A percentile compares a stretch with the other conserved stretches of the same genome.
Evolutionary conservation across 495 filamentous ascomycete genomes (phyloP).

Genomic region (Penicillium taxi): DNA sequence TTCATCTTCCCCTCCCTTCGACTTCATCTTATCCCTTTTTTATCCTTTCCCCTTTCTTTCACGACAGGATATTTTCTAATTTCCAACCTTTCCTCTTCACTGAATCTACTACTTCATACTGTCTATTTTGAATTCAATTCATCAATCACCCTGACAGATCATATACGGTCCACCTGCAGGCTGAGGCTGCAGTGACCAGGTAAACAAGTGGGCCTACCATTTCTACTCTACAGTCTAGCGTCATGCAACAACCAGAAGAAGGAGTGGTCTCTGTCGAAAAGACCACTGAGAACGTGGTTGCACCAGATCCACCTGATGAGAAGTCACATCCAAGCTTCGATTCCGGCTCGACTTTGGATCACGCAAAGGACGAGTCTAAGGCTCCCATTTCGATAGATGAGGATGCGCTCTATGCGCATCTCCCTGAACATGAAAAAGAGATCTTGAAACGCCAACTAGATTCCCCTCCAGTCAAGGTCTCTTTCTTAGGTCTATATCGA

Average conservation of each 20-base stretch:
- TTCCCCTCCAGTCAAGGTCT: conserved; percentile 56
- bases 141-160: too few relatives aligned
- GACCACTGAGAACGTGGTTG: conserved; percentile 7
- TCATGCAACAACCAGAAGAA: conserved; percentile 22
- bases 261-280: conserved; percentile 14
- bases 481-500: conserved; percentile 61
- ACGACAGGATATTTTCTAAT: too few relatives aligned
- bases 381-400: conserved; percentile 6
- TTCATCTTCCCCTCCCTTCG: too few relatives aligned
- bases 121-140: too few relatives aligned
- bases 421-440: conserved; percentile 48
- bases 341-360: conserved; percentile 16
- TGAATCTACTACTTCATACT: too few relatives aligned
- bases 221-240: background rate
- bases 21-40: too few relatives aligned
- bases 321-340: conserved; percentile 15
- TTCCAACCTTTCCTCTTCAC: too few relatives aligned
- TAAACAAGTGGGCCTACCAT: conserved; percentile 8
- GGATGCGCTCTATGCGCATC: conserved; percentile 29
- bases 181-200: background rate
- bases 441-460: conserved; percentile 66
- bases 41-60: too few relatives aligned
- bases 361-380: conserved; percentile 11
- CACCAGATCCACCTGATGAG: conserved; percentile 1
- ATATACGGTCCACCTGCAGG: too few relatives aligned